These are phyloP conservation scores for Anastatica hierochuntica DNA, from an alignment of 345 rosid genomes.

Conservation along the genomic window DNA sequence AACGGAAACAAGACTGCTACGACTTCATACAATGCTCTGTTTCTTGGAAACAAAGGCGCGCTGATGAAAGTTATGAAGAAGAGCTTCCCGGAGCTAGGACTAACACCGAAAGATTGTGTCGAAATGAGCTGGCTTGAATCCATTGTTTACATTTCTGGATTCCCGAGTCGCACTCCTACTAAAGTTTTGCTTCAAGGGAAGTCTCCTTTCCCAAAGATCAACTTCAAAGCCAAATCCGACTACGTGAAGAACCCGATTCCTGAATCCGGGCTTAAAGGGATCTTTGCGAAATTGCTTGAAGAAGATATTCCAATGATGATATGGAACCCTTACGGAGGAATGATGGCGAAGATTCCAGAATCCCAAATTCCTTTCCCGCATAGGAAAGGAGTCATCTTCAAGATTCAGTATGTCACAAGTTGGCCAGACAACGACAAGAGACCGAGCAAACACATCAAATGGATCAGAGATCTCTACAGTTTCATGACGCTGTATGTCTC, in stretches of 20 bases:
- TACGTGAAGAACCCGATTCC: constrained; percentile 30
- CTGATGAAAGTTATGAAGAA: constrained; percentile 32
- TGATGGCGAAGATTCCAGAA: constrained; percentile 42
- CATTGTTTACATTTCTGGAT: constrained; percentile 35
- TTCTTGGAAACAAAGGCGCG: constrained; percentile 27
- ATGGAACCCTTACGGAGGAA: constrained; percentile 60
- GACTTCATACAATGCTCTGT: constrained; percentile 28
- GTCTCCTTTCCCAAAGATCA: constrained; percentile 27
- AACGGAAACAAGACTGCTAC: constrained; percentile 20
- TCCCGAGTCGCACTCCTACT: constrained; percentile 22
- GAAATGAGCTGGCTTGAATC: constrained; percentile 55
- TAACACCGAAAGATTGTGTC: constrained; percentile 30
- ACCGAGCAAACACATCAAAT: constrained; percentile 19
- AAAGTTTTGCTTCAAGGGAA: constrained; percentile 36
- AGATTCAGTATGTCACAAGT: constrained; percentile 24
- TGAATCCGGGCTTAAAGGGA: constrained; percentile 20
- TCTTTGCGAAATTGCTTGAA: constrained; percentile 32
- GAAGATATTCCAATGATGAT: constrained; percentile 39
- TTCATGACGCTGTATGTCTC: constrained; percentile 50
- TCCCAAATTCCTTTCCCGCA: constrained; percentile 46
- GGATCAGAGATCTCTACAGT: constrained; percentile 34
- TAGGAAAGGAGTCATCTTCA: constrained; percentile 38
- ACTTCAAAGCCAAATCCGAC: constrained; percentile 53
- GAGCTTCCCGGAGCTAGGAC: constrained; percentile 44
- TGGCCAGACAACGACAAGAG: constrained; percentile 31